Base-by-base conservation (phyloP, 257 asterid genomes). In the Ocimum tenuiflorum region DNA sequence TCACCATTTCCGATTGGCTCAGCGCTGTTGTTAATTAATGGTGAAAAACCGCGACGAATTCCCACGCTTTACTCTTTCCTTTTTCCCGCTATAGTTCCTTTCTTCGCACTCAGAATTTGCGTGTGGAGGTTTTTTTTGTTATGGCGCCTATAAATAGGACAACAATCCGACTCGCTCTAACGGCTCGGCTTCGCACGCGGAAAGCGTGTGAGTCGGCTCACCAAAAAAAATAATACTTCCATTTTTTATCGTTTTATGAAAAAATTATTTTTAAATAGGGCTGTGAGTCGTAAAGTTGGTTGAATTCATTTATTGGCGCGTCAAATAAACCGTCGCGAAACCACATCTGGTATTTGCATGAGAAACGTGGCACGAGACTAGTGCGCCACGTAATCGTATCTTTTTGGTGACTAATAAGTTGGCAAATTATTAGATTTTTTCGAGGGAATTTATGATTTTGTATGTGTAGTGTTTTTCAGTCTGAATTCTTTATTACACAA, bases 1-100 rank as follows among this genome's bases (percentile, higher is more conserved):
- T 73, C 82, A 74, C 76, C 87, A 80, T 80, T 56, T 42, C 29
- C 17, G 18, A 59, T 23, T 39, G 10, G 18, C 14, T 31, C 6
- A 19, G 14, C 42, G 23, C 24, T 6, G 50, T 38, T 38, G 45
- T 8, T 9, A 65, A 31, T 43, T 18, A 53, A 43, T 8, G 65
- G 33, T 60, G 43, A 60, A 63, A 73, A 57, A 17, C 31, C 48
- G 68, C 19, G 20, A 19, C 60, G 58, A 62, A 55, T 38, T 46
- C 27, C 61, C 62, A 36, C 8, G 49, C 53, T 48, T 13, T 33
- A 0, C 24, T 17, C 23, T 20, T n/a, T 10, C 5, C 19, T 3
- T 14, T 62, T 24, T 36, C 8, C 4, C 39, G 35, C 50, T 29
- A 11, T 13, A 13, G 18, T 20, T 60, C 20, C 14, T 47, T 29